Evolutionary conservation across 2,329 filamentous ascomycete species (phyloP).

Genomic region (Colletotrichum sp.): DNA sequence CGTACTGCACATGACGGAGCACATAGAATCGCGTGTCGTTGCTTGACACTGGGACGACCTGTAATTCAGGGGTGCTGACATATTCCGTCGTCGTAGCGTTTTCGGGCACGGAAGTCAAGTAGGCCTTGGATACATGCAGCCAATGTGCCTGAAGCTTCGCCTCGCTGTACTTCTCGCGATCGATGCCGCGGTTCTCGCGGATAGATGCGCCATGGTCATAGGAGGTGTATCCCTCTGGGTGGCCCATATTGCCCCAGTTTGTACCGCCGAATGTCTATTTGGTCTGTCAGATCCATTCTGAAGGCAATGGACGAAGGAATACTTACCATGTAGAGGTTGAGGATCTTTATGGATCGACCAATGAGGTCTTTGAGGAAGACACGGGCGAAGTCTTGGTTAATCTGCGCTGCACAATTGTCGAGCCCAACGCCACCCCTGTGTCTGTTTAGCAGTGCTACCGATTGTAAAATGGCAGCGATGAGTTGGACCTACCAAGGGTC

Average conservation of each 20-base stretch:
- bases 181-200: constrained; percentile 67
- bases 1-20: constrained; percentile 66
- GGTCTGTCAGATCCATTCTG: neutral
- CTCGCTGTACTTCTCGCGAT: constrained; percentile 76
- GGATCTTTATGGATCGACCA: constrained; percentile 62
- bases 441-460: neutral
- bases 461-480: neutral
- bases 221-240: constrained; percentile 63
- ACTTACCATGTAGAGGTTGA: constrained; percentile 74
- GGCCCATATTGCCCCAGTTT: constrained; percentile 78
- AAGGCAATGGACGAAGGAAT: neutral
- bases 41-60: neutral
- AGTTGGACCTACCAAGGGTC: constrained; percentile 54
- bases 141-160: constrained; percentile 66
- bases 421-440: constrained; percentile 70
- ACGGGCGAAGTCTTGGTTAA: constrained; percentile 72
- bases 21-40: constrained; percentile 70
- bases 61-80: neutral
- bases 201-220: constrained; percentile 58
- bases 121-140: neutral
- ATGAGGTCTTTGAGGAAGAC: constrained; percentile 79
- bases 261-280: constrained; percentile 69
- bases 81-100: neutral
- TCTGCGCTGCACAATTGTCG: constrained; percentile 65
- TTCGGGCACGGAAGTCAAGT: neutral